Conservation (phyloP, 768 basidiomycete species). For the Cantharellus anzutake region DNA sequence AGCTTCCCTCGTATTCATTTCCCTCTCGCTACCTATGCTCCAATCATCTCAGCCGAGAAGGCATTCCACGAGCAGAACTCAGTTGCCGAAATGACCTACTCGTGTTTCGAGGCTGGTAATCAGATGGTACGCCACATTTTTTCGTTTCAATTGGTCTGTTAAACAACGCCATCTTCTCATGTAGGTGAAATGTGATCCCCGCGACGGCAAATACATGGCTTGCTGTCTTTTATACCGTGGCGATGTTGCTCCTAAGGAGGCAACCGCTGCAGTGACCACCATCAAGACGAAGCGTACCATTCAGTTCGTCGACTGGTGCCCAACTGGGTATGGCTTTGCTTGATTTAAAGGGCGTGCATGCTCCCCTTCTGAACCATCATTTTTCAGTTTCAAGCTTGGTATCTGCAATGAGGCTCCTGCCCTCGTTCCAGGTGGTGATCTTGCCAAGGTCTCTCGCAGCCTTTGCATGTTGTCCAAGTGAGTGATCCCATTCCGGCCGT, state of each 20-base stretch:
- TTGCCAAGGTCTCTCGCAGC: constrained; percentile 83
- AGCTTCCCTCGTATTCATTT: constrained; percentile 98
- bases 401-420: constrained; percentile 96
- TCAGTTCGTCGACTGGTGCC: constrained; percentile 97
- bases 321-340: constrained; percentile 37
- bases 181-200: constrained; percentile 70
- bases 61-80: constrained; percentile 94
- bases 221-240: constrained; percentile 87
- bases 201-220: constrained; percentile 98
- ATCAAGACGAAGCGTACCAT: constrained; percentile 98
- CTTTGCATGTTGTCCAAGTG: constrained; percentile 95
- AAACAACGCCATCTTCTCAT: not conserved
- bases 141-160: not conserved
- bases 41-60: constrained; percentile 81
- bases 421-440: constrained; percentile 80
- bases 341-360: not conserved
- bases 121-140: constrained; percentile 39
- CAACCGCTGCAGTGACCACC: constrained; percentile 74
- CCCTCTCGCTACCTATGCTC: constrained; percentile 91
- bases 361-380: not conserved
- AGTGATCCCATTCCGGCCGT: constrained; percentile 11
- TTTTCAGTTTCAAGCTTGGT: constrained; percentile 40
- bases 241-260: constrained; percentile 94
- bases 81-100: constrained; percentile 95
- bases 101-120: constrained; percentile 91